These are phyloP conservation scores for Suillus spraguei DNA, from an alignment of 768 basidiomycete species.

Conservation along the genomic window DNA sequence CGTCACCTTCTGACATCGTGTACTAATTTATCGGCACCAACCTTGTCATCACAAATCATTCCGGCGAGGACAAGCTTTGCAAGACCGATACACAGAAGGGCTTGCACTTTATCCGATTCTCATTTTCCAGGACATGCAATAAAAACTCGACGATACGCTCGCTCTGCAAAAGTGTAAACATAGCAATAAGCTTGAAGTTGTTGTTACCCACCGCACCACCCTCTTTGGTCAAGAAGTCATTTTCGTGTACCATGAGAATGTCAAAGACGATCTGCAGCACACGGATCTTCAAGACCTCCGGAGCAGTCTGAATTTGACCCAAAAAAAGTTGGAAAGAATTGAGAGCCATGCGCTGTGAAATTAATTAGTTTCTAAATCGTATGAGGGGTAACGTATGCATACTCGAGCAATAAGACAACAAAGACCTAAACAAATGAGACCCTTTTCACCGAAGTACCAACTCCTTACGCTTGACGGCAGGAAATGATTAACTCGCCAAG, in stretches of 20 bases:
- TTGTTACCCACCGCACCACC: conserved; percentile 32
- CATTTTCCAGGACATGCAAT: conserved; percentile 49
- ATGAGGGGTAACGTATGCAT: background rate
- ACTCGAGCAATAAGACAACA: conserved; percentile 73
- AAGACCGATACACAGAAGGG: conserved; percentile 74
- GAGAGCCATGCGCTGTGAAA: conserved; percentile 31
- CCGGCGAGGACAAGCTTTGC: conserved; percentile 86
- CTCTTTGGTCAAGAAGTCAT: conserved; percentile 55
- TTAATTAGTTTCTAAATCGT: background rate
- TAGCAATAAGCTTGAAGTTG: background rate
- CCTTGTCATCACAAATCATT: conserved; percentile 71
- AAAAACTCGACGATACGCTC: conserved; percentile 71
- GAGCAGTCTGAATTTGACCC: conserved; percentile 66
- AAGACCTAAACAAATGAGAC: conserved; percentile 68
- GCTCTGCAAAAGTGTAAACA: conserved; percentile 32
- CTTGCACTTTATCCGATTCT: conserved; percentile 67
- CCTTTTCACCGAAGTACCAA: conserved; percentile 63
- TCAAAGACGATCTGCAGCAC: conserved; percentile 87
- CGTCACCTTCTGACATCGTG: background rate
- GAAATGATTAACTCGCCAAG: conserved; percentile 86
- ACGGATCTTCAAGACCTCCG: conserved; percentile 65
- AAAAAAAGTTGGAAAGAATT: conserved; percentile 80
- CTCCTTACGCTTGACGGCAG: conserved; percentile 88
- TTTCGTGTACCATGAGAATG: conserved; percentile 82
- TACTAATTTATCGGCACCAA: conserved; percentile 34